Evolutionary conservation across 352 stramenopile genomes (phyloP).

Genomic region (Pythium phragmitis): DNA sequence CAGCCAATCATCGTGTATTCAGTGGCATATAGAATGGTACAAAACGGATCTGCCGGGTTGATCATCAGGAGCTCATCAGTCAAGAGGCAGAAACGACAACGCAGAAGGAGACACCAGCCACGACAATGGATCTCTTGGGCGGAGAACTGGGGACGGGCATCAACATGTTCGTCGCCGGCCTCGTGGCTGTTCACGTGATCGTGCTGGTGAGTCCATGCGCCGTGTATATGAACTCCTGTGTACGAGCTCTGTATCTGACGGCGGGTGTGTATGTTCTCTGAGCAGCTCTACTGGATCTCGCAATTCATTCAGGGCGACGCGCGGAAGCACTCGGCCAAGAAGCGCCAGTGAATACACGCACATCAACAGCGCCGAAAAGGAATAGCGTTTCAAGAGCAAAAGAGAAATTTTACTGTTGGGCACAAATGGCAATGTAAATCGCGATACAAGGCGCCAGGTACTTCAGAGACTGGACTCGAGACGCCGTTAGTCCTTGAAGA

Average conservation of each 20-base stretch:
- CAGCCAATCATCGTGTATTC: constrained; percentile 19
- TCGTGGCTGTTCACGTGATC: constrained; percentile 72
- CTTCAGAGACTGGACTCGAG: not conserved
- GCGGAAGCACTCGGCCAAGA: constrained; percentile 45
- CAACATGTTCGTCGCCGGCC: constrained; percentile 64
- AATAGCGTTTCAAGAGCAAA: not conserved
- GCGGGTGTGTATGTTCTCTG: not conserved
- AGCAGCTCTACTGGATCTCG: constrained; percentile 60
- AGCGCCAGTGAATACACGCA: constrained; percentile 43
- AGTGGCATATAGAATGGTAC: constrained; percentile 21
- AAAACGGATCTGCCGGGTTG: constrained; percentile 6
- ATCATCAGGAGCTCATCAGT: not conserved
- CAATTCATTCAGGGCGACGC: constrained; percentile 63
- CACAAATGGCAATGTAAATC: constrained; percentile 7
- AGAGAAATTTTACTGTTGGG: not conserved
- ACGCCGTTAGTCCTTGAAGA: constrained; percentile 84
- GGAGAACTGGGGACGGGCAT: constrained; percentile 35
- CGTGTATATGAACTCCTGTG: not conserved
- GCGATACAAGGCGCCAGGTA: not conserved
- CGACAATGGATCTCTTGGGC: constrained; percentile 28
- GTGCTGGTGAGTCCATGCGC: constrained; percentile 47
- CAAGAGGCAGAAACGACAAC: constrained; percentile 4
- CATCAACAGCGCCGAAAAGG: not conserved
- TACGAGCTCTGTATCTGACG: not conserved
- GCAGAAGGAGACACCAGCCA: not conserved